Evolutionary conservation across 139 green algal genomes (phyloP).

Genomic region (Tetradesmus obliquus): DNA sequence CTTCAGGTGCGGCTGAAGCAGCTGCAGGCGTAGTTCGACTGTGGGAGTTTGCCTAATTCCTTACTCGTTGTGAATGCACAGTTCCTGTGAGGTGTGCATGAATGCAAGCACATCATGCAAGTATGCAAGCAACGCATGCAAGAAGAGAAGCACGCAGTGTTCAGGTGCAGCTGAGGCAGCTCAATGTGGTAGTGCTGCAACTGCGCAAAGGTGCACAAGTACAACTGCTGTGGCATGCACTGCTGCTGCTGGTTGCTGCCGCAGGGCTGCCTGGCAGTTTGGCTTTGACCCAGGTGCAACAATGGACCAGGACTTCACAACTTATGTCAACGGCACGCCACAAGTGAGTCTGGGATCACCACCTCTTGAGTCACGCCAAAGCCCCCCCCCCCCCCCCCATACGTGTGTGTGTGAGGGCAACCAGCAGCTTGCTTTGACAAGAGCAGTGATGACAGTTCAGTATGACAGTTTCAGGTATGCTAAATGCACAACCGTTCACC

Average conservation of each 20-base stretch:
- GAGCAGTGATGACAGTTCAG: no score
- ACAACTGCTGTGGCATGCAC: not conserved
- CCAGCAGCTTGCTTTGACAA: not conserved
- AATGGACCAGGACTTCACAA: not conserved
- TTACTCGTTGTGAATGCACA: no score
- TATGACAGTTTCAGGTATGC: no score
- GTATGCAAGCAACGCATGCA: no score
- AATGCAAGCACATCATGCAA: not conserved
- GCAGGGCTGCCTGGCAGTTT: not conserved
- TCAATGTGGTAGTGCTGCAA: not conserved
- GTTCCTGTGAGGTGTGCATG: no score
- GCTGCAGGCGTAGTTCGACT: not conserved
- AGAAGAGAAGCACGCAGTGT: no score
- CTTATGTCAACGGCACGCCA: not conserved
- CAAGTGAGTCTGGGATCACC: not conserved
- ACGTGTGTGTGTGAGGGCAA: no score
- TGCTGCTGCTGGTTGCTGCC: not conserved
- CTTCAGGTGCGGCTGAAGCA: not conserved
- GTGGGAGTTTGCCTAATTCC: no score
- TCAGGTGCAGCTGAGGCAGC: no score
- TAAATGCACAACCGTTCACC: no score
- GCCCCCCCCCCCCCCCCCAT: no score
- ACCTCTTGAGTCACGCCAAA: no score
- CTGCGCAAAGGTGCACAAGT: not conserved
- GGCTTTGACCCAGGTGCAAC: slow-evolving; percentile 2